Evolutionary conservation across 1,284 basidiomycete species (phyloP), one percentile per base, ranked within the genome.

Genomic region (Leccinum holopus): DNA sequence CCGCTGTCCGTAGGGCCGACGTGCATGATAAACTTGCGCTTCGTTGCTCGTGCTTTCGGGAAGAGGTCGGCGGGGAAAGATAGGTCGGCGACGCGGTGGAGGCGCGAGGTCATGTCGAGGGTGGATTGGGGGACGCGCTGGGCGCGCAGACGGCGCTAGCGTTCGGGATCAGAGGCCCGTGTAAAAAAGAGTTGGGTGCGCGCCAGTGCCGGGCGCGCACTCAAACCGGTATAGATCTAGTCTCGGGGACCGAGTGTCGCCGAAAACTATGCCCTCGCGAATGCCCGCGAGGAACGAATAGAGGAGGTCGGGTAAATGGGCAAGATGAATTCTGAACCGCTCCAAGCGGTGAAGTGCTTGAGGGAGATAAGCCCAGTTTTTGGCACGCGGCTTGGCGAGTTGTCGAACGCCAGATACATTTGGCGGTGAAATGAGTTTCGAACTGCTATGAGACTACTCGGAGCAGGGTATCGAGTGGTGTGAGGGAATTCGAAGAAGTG

Each of bases 161-260:
- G 32, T 33, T 58, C 55, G 0, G 76, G 73, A 52, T 75, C 68
- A 10, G 73, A 68, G 12, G 73, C 78, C 81, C 81, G 82, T 30
- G 76, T 69, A 65, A 75, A 81, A 63, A 82, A 76, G 21, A 78
- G 67, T 14, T 76, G 32, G 10, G 32, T 33, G 32, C 30, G 30
- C 33, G 51, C 70, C 66, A 44, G 66, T 8, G 32, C 8, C n/a
- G 5, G 67, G 30, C 2, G 71, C 47, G 8, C 70, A 59, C 21
- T 54, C 41, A 60, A 80, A 70, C 10, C 72, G 63, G 32, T 33
- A 8, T 33, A 33, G 32, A 33, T 10, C 32, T 33, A 33, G 32
- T 33, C 32, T 33, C 32, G 25, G 69, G 4, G 32, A 57, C 12
- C 56, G 64, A 28, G 58, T 33, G 49, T 65, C 64, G 57, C 39